Conservation (phyloP, 768 basidiomycete genomes). For the Serendipita vermifera region DNA sequence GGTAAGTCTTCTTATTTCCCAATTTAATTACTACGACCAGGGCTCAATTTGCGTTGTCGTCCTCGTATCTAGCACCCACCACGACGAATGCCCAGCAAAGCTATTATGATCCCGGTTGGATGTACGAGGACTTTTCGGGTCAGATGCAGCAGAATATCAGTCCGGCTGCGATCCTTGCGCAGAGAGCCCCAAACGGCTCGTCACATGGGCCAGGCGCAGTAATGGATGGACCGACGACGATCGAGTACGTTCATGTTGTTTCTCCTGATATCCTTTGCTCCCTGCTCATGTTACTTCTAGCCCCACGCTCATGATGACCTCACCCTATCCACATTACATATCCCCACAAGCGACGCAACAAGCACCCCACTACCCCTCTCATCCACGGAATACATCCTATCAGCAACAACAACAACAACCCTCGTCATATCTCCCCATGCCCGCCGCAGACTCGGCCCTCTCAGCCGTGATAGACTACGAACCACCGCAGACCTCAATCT, state of each 20-base stretch:
- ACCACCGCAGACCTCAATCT: background rate
- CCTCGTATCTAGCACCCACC: no score
- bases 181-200: background rate
- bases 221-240: background rate
- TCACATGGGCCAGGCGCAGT: no score
- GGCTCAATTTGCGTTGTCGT: no score
- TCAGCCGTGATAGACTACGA: background rate
- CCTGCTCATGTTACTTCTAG: background rate
- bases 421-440: background rate
- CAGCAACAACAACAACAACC: no score
- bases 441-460: background rate
- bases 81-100: no score
- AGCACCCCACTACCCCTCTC: background rate
- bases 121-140: background rate
- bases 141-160: background rate
- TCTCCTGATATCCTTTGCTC: background rate
- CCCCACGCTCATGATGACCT: constrained; percentile 5
- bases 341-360: background rate
- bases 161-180: no score
- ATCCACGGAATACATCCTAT: background rate
- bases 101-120: no score
- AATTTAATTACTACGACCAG: no score
- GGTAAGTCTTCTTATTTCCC: no score
- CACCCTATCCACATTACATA: background rate
- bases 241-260: background rate